Percentiles rank a stretch among this genome's conserved stretches.
These are phyloP conservation scores for Fusarium subglutinans DNA, from an alignment of 2,329 filamentous ascomycete genomes.

Conservation along the genomic window DNA sequence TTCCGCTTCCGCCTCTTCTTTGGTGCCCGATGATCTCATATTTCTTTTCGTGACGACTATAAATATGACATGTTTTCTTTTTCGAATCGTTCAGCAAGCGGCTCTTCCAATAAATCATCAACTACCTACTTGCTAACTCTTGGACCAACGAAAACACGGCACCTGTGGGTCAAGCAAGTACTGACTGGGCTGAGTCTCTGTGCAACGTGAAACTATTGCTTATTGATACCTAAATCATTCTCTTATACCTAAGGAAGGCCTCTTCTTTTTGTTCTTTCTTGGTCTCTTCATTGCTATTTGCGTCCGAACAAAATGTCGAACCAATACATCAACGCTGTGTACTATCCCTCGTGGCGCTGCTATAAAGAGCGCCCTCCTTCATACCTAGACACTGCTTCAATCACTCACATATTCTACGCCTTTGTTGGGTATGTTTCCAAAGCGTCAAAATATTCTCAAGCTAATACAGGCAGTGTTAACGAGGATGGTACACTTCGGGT, in stretches of 20 bases:
- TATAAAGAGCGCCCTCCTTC: constrained; percentile 70
- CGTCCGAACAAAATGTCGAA: constrained; percentile 8
- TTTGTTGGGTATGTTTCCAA: constrained; percentile 59
- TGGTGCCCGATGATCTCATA: neutral
- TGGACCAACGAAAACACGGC: neutral
- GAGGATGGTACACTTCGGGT: constrained; percentile 54
- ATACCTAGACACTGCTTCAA: constrained; percentile 61
- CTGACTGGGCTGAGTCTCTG: constrained; percentile 9
- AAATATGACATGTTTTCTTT: neutral
- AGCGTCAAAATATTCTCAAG: neutral
- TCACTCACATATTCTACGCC: constrained; percentile 73
- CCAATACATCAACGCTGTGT: constrained; percentile 55
- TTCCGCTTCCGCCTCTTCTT: neutral
- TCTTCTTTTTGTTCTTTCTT: neutral
- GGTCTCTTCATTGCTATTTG: neutral
- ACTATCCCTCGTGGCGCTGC: constrained; percentile 73
- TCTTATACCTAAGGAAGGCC: neutral
- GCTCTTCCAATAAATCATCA: neutral
- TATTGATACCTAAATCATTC: neutral
- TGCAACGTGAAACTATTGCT: constrained; percentile 14
- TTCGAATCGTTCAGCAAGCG: neutral
- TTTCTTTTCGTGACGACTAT: neutral
- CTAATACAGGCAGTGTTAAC: constrained; percentile 45
- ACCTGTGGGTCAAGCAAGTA: neutral
- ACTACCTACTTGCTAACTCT: neutral